phyloP scores from a whole-genome alignment of 2,329 filamentous ascomycete species.

The Colletotrichum sp. region DNA sequence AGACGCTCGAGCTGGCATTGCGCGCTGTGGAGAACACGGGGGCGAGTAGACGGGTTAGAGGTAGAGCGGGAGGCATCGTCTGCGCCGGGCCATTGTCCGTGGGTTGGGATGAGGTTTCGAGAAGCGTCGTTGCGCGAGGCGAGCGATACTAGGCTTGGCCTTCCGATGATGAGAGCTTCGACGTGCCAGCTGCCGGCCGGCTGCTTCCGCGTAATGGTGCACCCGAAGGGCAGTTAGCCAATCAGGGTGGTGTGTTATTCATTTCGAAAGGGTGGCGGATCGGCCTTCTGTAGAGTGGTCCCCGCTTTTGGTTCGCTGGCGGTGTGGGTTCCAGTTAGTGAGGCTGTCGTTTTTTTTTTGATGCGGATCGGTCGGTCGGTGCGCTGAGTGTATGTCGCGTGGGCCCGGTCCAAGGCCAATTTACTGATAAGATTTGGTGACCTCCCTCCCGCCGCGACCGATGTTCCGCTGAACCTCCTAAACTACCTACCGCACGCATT shows the following conservation, averaged over 20 bases:
- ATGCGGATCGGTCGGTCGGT: slow-evolving; percentile 9
- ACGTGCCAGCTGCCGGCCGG: not conserved
- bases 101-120: slow-evolving; percentile 7
- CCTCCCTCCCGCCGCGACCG: not conserved
- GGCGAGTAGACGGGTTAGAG: not conserved
- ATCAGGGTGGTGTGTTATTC: not conserved
- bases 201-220: not conserved
- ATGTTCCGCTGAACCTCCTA: not conserved
- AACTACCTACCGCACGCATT: not conserved
- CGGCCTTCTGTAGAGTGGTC: not conserved
- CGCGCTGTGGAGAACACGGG: not conserved
- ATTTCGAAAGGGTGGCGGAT: not conserved
- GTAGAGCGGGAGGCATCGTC: slow-evolving; percentile 8
- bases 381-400: not conserved
- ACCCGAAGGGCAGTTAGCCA: not conserved
- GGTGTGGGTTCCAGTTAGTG: not conserved
- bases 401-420: not conserved
- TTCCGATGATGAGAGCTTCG: not conserved
- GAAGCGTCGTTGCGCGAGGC: not conserved
- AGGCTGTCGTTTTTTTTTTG: not conserved
- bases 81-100: slow-evolving; percentile 16
- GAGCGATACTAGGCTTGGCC: not conserved
- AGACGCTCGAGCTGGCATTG: not conserved
- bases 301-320: slow-evolving; percentile 13
- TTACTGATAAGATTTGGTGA: slow-evolving; percentile 18